Conservation (phyloP, 805 yeast species). For the Cyberlindnera xylosilytica region DNA sequence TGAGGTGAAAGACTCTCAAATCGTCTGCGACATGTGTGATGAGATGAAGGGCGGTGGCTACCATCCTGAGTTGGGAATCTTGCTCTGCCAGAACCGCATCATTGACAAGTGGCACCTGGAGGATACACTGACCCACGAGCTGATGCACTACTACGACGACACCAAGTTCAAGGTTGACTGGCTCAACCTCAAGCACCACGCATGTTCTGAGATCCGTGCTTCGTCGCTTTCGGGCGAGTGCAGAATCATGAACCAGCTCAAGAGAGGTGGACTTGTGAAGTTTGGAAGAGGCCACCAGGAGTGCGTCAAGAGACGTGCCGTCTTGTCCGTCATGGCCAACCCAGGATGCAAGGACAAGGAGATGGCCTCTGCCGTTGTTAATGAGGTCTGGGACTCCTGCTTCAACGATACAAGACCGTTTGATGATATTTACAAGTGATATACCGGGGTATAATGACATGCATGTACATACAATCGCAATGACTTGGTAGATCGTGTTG, state of each 20-base stretch:
- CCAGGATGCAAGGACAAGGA: slow-evolving; percentile 73
- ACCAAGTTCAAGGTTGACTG: slow-evolving; percentile 86
- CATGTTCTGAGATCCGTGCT: slow-evolving; percentile 95
- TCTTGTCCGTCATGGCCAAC: slow-evolving; percentile 78
- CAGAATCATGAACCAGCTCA: slow-evolving; percentile 76
- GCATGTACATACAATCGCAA: slow-evolving; percentile 2
- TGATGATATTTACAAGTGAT: slow-evolving; percentile 74
- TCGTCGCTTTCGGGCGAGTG: slow-evolving; percentile 93
- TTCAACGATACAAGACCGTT: slow-evolving; percentile 95
- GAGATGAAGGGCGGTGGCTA: slow-evolving; percentile 88
- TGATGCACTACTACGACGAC: slow-evolving; percentile 91
- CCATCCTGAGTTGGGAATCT: slow-evolving; percentile 83
- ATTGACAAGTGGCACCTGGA: slow-evolving; percentile 74
- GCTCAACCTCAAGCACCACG: slow-evolving; percentile 84
- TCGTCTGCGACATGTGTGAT: slow-evolving; percentile 80
- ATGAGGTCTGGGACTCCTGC: slow-evolving; percentile 89
- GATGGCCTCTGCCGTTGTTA: slow-evolving; percentile 76
- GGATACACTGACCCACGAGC: slow-evolving; percentile 88
- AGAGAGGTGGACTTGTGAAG: slow-evolving; percentile 45
- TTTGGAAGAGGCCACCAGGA: slow-evolving; percentile 83
- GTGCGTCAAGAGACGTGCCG: slow-evolving; percentile 88
- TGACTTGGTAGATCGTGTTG: no score
- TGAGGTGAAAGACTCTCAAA: slow-evolving; percentile 45
- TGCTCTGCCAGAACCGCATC: slow-evolving; percentile 78
- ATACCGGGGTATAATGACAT: neutral